Percentiles rank a stretch among this genome's conserved stretches.
phyloP scores from a whole-genome alignment of 257 asterid genomes.

The Ballota nigra region DNA sequence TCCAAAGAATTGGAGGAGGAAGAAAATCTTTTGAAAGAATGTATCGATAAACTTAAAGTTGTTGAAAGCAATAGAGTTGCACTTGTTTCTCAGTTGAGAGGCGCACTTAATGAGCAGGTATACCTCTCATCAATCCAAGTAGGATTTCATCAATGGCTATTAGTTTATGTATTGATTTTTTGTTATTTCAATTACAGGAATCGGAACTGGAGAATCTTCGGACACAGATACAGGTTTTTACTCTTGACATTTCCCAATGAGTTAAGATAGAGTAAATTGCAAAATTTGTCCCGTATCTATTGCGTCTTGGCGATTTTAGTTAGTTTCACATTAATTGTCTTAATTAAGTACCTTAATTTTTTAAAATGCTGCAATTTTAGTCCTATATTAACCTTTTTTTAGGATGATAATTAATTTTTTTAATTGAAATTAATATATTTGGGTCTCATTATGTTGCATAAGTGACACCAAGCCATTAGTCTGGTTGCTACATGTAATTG shows the following conservation, averaged over 20 bases:
- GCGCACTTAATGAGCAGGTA: conserved; percentile 80
- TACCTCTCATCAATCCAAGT: not conserved
- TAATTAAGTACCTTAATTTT: too few relatives aligned
- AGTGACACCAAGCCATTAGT: too few relatives aligned
- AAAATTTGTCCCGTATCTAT: too few relatives aligned
- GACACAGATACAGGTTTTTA: conserved; percentile 77
- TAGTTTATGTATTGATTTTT: not conserved
- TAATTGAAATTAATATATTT: too few relatives aligned
- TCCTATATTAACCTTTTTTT: too few relatives aligned
- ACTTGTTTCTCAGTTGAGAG: conserved; percentile 70
- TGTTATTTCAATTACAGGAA: conserved; percentile 53
- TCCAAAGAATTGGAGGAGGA: conserved; percentile 74
- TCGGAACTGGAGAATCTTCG: conserved; percentile 86
- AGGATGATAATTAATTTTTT: too few relatives aligned
- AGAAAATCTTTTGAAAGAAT: conserved; percentile 55
- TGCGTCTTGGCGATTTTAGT: too few relatives aligned
- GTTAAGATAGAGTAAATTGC: not conserved
- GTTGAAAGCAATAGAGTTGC: conserved; percentile 65
- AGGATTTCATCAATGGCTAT: not conserved
- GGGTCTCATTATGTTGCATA: too few relatives aligned
- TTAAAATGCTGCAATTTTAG: too few relatives aligned
- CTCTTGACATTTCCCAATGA: not conserved
- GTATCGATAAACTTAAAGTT: conserved; percentile 69
- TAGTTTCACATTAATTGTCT: too few relatives aligned
- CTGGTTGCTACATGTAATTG: too few relatives aligned